Evolutionary conservation across 768 basidiomycete species (phyloP).

Genomic region (Austroboletus eburneus): DNA sequence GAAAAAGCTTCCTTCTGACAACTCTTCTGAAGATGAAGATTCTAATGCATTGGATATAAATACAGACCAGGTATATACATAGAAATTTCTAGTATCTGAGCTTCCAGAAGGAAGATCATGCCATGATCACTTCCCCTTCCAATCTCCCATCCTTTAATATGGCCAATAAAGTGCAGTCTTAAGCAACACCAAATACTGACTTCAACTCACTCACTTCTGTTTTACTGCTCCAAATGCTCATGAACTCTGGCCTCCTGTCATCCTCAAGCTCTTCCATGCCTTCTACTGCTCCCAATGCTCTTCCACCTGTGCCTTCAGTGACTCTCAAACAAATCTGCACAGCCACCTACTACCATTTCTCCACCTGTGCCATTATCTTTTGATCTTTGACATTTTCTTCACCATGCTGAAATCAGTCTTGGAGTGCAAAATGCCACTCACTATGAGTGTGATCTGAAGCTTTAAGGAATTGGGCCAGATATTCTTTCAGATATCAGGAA

Average conservation of each 20-base stretch:
- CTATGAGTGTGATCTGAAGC: background rate
- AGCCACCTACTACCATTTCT: background rate
- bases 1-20: background rate
- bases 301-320: background rate
- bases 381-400: conserved; percentile 2
- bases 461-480: background rate
- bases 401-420: conserved; percentile 1
- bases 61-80: conserved; percentile 1
- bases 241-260: background rate
- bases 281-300: background rate
- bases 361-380: conserved; percentile 1
- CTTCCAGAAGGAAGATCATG: conserved; percentile 6
- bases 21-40: background rate
- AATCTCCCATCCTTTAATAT: conserved; percentile 7
- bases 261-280: no score
- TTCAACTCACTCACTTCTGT: conserved; percentile 2
- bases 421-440: background rate
- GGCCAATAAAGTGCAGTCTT: background rate
- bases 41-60: no score
- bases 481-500: background rate
- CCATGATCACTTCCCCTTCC: background rate
- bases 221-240: conserved; percentile 5
- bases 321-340: background rate
- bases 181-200: background rate
- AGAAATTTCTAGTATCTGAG: background rate